Evolutionary conservation across 495 filamentous ascomycete genomes (phyloP).

Genomic region (Xylaria grammica): DNA sequence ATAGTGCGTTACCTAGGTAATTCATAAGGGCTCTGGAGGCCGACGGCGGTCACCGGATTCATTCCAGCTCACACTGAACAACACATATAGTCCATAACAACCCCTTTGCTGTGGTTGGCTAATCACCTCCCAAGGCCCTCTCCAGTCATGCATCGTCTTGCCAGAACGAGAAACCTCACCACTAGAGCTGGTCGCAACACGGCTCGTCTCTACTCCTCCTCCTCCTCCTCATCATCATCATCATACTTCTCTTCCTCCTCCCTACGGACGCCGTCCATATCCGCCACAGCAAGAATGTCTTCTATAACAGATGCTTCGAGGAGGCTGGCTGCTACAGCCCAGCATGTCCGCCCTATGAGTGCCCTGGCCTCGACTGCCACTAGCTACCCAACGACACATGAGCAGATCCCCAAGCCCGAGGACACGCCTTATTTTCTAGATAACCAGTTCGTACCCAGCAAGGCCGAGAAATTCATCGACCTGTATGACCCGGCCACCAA

Average conservation of each 20-base stretch:
- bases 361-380: constrained; percentile 66
- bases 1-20: background rate
- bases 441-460: constrained; percentile 83
- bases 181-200: constrained; percentile 36
- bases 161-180: constrained; percentile 40
- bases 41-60: constrained; percentile 12
- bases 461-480: constrained; percentile 84
- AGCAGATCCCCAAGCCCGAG: constrained; percentile 71
- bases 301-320: constrained; percentile 40
- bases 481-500: constrained; percentile 96
- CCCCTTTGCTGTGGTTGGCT: constrained; percentile 5
- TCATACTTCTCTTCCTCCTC: constrained; percentile 16
- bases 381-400: constrained; percentile 81
- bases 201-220: constrained; percentile 23
- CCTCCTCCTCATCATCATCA: constrained; percentile 14
- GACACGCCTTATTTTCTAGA: constrained; percentile 92
- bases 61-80: background rate
- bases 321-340: constrained; percentile 66
- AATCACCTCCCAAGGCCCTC: background rate
- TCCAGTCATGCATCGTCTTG: constrained; percentile 51
- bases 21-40: background rate
- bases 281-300: constrained; percentile 36
- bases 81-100: background rate
- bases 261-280: constrained; percentile 27
- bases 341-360: constrained; percentile 57